phyloP scores from a whole-genome alignment of 2,329 filamentous ascomycete genomes.

The Penicillium italicum region DNA sequence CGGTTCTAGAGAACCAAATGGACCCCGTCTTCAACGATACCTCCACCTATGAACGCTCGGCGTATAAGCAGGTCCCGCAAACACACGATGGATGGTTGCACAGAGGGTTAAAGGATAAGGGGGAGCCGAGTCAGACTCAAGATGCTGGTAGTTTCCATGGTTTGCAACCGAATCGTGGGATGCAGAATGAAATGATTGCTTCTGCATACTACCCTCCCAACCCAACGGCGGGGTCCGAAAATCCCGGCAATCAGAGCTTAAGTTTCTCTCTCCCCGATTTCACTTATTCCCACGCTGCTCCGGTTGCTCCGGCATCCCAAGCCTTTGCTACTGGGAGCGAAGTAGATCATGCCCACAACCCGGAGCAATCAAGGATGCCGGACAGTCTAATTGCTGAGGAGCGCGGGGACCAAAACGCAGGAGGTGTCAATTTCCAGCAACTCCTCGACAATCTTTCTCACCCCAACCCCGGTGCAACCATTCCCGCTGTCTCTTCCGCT shows the following conservation, averaged over 20 bases:
- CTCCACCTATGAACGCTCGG: slow-evolving; percentile 53
- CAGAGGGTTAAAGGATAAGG: slow-evolving; percentile 11
- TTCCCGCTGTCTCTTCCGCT: slow-evolving; percentile 22
- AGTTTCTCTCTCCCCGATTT: slow-evolving; percentile 16
- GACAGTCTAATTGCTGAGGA: slow-evolving; percentile 26
- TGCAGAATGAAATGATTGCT: slow-evolving; percentile 28
- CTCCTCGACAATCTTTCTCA: slow-evolving; percentile 48
- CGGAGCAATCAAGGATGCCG: slow-evolving; percentile 18
- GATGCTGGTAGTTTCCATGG: slow-evolving; percentile 36
- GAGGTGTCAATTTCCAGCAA: slow-evolving; percentile 48
- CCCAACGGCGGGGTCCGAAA: slow-evolving; percentile 12
- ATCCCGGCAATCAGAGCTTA: slow-evolving; percentile 5
- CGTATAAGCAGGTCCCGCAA: slow-evolving; percentile 15
- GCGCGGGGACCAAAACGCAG: slow-evolving; percentile 21
- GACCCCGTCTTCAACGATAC: slow-evolving; percentile 68
- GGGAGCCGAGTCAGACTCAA: slow-evolving; percentile 16
- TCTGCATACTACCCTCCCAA: slow-evolving; percentile 27
- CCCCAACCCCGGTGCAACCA: slow-evolving; percentile 27
- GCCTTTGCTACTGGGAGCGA: slow-evolving; percentile 28
- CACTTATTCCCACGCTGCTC: slow-evolving; percentile 27
- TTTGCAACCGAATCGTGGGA: slow-evolving; percentile 19
- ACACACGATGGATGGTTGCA: slow-evolving; percentile 18
- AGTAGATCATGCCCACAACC: slow-evolving; percentile 28
- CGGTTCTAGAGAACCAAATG: slow-evolving; percentile 68
- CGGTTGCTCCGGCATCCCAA: slow-evolving; percentile 21